phyloP scores from a whole-genome alignment of 345 rosid species.

The Brassica rapa region DNA sequence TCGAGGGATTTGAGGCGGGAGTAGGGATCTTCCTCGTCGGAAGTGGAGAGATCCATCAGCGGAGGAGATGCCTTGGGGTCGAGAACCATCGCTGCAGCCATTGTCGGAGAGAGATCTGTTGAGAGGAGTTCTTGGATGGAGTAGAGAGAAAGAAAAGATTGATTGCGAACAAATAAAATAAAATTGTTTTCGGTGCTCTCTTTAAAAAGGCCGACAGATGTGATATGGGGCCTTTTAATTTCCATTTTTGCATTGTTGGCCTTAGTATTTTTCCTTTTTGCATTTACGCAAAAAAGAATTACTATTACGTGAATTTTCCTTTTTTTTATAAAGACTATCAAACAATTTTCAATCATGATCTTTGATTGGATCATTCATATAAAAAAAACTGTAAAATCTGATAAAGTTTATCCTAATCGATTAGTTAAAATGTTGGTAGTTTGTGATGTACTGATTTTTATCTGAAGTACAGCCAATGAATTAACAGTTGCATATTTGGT shows the following conservation, averaged over 20 bases:
- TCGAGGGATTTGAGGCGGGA: constrained; percentile 73
- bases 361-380: too few relatives aligned
- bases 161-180: background rate
- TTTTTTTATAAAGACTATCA: too few relatives aligned
- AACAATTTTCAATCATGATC: too few relatives aligned
- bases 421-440: too few relatives aligned
- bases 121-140: constrained; percentile 17
- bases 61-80: constrained; percentile 54
- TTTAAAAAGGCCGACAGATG: background rate
- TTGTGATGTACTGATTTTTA: too few relatives aligned
- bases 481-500: too few relatives aligned
- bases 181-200: background rate
- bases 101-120: constrained; percentile 33
- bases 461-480: too few relatives aligned
- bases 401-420: too few relatives aligned
- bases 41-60: constrained; percentile 16
- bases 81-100: constrained; percentile 62
- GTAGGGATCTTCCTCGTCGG: constrained; percentile 88
- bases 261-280: background rate
- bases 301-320: too few relatives aligned
- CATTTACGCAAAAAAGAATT: background rate
- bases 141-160: constrained; percentile 37
- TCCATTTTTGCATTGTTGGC: background rate
- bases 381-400: too few relatives aligned
- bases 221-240: constrained; percentile 2